These are phyloP conservation scores for Pseudocercospora ulei DNA, from an alignment of 2,329 filamentous ascomycete species.

Conservation along the genomic window DNA sequence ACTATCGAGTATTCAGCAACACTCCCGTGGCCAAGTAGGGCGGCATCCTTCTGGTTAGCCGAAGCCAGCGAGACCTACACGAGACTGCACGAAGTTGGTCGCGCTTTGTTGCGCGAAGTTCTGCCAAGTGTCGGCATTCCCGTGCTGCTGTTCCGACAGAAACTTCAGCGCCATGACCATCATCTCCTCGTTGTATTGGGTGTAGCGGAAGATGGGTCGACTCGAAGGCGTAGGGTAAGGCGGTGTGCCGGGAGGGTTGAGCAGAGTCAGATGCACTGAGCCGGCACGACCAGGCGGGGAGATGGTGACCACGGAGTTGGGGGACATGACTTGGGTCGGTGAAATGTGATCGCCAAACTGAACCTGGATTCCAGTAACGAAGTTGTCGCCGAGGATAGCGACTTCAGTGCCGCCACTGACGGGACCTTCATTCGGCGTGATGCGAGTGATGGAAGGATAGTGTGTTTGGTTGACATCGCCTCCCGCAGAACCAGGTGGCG, in stretches of 20 bases:
- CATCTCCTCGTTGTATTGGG: conserved; percentile 41
- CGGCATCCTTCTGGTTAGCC: conserved; percentile 14
- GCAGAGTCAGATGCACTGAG: conserved; percentile 59
- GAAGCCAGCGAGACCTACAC: conserved; percentile 17
- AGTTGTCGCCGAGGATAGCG: conserved; percentile 69
- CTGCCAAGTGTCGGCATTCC: conserved; percentile 30
- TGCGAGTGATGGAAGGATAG: conserved; percentile 25
- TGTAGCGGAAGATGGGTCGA: conserved; percentile 39
- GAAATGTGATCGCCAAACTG: conserved; percentile 66
- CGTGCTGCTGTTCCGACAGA: conserved; percentile 33
- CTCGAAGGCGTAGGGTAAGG: conserved; percentile 30
- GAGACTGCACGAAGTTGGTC: conserved; percentile 23
- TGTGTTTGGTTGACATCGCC: conserved; percentile 13
- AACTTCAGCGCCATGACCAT: conserved; percentile 50
- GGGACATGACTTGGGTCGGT: conserved; percentile 68
- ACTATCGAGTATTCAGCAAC: conserved; percentile 9
- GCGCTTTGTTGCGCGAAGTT: conserved; percentile 27
- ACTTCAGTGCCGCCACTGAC: conserved; percentile 79
- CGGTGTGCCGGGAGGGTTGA: conserved; percentile 33
- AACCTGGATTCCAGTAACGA: conserved; percentile 69
- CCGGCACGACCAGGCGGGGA: conserved; percentile 63
- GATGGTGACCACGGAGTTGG: conserved; percentile 65
- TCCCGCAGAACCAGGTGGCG: conserved; percentile 15
- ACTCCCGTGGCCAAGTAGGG: conserved; percentile 21
- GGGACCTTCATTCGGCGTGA: conserved; percentile 74